Evolutionary conservation across 2,329 filamentous ascomycete genomes (phyloP).

Genomic region (Talaromyces sp.): DNA sequence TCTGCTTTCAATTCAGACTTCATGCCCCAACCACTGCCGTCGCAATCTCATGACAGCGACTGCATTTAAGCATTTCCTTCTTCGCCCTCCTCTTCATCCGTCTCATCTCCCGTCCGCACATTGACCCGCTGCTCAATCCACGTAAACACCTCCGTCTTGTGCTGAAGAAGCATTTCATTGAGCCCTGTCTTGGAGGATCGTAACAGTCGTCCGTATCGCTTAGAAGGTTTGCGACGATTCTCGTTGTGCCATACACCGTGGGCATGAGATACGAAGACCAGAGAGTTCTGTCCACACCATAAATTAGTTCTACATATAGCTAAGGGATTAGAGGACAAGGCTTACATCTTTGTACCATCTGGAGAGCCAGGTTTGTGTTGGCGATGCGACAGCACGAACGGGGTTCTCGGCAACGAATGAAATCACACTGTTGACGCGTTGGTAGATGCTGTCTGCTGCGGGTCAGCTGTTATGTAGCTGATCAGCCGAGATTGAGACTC

Average conservation of each 20-base stretch:
- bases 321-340: conserved; percentile 6
- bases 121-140: conserved; percentile 43
- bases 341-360: conserved; percentile 73
- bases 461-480: not conserved
- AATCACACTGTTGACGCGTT: conserved; percentile 66
- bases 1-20: no score
- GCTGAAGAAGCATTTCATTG: conserved; percentile 55
- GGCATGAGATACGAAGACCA: conserved; percentile 69
- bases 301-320: not conserved
- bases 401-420: conserved; percentile 74
- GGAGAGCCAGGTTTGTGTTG: conserved; percentile 63
- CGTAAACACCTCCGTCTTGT: conserved; percentile 49
- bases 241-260: conserved; percentile 74
- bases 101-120: conserved; percentile 22
- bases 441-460: conserved; percentile 55
- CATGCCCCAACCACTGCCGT: not conserved
- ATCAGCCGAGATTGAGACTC: not conserved
- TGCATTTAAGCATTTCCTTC: not conserved
- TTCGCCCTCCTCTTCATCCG: conserved; percentile 22
- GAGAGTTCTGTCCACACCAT: conserved; percentile 54
- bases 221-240: conserved; percentile 52
- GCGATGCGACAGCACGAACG: conserved; percentile 74
- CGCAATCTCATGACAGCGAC: not conserved
- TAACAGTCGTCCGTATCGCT: conserved; percentile 55
- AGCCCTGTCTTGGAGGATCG: conserved; percentile 46